Evolutionary conservation across 2,329 filamentous ascomycete species (phyloP).

Genomic region (Epichloe brachyelytri): DNA sequence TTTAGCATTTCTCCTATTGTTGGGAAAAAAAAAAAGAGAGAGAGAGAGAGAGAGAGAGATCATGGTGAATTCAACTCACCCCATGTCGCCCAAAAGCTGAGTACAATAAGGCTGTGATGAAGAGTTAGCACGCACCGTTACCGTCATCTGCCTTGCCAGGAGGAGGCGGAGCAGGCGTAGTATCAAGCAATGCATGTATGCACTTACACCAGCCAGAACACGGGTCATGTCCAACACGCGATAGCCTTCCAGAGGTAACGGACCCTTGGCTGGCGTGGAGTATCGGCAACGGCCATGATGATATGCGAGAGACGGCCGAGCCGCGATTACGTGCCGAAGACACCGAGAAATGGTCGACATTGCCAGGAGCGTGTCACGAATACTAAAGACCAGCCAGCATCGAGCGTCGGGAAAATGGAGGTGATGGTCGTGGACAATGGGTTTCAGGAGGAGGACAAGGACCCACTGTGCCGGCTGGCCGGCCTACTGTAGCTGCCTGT

Average conservation of each 20-base stretch:
- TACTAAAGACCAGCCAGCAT: not conserved
- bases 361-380: not conserved
- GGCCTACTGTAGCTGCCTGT: too few relatives aligned
- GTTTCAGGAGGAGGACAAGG: too few relatives aligned
- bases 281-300: slow-evolving; percentile 14
- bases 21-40: too few relatives aligned
- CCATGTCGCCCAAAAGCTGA: slow-evolving; percentile 89
- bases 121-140: not conserved
- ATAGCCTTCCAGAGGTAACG: slow-evolving; percentile 66
- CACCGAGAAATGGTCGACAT: slow-evolving; percentile 7
- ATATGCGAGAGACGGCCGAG: not conserved
- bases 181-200: not conserved
- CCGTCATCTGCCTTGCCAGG: not conserved
- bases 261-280: slow-evolving; percentile 12
- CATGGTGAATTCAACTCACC: slow-evolving; percentile 41
- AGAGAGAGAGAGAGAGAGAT: not conserved
- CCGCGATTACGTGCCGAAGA: slow-evolving; percentile 1
- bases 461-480: too few relatives aligned
- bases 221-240: slow-evolving; percentile 93
- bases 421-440: not conserved
- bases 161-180: slow-evolving; percentile 5
- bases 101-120: slow-evolving; percentile 79
- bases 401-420: not conserved
- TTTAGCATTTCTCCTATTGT: not conserved
- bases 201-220: slow-evolving; percentile 78